Evolutionary conservation across 2,329 filamentous ascomycete genomes (phyloP).

Genomic region (Penicillium expansum): DNA sequence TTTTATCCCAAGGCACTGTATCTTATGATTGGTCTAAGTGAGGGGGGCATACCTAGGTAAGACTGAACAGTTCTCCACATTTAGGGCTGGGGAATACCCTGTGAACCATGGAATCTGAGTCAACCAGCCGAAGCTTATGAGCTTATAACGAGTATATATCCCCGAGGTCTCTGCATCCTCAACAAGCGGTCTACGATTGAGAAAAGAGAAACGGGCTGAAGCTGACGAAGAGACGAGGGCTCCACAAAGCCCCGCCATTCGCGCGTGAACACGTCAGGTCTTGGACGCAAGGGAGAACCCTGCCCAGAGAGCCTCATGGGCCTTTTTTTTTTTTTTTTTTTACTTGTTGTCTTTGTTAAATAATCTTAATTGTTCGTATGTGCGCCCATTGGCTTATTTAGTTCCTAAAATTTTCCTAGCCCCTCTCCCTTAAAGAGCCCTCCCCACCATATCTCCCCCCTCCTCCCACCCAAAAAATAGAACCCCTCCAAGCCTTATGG

Average conservation of each 20-base stretch:
- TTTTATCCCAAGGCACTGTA: not conserved
- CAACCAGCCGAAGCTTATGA: not conserved
- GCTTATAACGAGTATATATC: not conserved
- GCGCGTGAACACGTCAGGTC: slow-evolving; percentile 27
- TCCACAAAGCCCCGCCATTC: slow-evolving; percentile 25
- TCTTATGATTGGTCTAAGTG: not conserved
- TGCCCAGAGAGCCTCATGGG: slow-evolving; percentile 25
- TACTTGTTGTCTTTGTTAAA: not conserved
- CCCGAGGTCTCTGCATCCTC: not conserved
- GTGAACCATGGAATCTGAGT: slow-evolving; percentile 4
- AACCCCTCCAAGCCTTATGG: slow-evolving; percentile 17
- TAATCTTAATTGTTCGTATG: slow-evolving; percentile 12
- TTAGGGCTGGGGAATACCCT: slow-evolving; percentile 2
- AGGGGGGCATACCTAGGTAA: not conserved
- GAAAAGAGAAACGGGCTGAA: not conserved
- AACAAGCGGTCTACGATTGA: not conserved
- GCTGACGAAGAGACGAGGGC: not conserved
- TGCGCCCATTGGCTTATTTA: slow-evolving; percentile 8
- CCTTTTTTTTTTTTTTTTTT: slow-evolving; percentile 4
- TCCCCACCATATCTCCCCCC: not conserved
- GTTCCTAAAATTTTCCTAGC: not conserved
- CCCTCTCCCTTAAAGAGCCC: not conserved
- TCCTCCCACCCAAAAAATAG: not conserved
- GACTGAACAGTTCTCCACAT: not conserved
- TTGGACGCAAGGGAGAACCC: slow-evolving; percentile 12